Evolutionary conservation across 768 basidiomycete species (phyloP).

Genomic region (Amanita fuliginea): DNA sequence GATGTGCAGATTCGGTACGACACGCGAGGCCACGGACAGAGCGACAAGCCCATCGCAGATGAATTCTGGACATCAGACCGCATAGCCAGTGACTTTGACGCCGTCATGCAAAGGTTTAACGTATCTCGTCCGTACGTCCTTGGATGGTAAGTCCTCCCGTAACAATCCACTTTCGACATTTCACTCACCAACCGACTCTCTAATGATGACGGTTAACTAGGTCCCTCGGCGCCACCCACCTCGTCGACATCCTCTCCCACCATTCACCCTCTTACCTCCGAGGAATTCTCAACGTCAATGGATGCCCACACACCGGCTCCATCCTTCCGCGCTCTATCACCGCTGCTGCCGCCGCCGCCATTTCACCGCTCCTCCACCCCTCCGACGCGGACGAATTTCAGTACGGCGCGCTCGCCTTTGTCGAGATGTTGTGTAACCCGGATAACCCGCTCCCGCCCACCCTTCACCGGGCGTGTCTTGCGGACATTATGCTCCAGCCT

Average conservation of each 20-base stretch:
- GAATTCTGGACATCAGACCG: constrained; percentile 18
- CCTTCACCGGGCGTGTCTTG: neutral
- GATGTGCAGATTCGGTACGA: constrained; percentile 21
- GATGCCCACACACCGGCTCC: neutral
- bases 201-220: neutral
- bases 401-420: neutral
- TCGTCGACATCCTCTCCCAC: neutral
- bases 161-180: neutral
- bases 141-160: constrained; percentile 17
- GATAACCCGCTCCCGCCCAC: neutral
- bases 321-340: neutral
- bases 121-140: constrained; percentile 18
- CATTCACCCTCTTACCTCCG: neutral
- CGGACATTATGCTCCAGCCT: neutral
- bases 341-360: neutral
- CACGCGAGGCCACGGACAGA: constrained; percentile 21
- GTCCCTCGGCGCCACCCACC: neutral
- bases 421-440: neutral
- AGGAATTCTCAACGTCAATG: neutral
- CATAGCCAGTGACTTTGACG: constrained; percentile 20
- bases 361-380: neutral
- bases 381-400: neutral
- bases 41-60: constrained; percentile 16
- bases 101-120: constrained; percentile 18
- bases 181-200: neutral